Evolutionary conservation across 495 filamentous ascomycete genomes (phyloP).

Genomic region (Aspergillus indologenus): DNA sequence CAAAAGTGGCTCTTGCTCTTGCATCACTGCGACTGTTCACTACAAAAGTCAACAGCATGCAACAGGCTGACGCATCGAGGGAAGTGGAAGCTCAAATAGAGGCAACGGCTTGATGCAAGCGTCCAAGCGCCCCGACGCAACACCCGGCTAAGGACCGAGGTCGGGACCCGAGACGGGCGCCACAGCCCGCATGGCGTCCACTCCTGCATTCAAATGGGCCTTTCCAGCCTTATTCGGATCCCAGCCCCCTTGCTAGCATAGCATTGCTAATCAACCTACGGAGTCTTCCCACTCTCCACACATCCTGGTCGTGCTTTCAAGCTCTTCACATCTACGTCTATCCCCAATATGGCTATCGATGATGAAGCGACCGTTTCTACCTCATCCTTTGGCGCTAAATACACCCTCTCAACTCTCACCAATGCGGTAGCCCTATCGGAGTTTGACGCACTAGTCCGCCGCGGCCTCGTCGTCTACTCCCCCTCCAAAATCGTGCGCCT

Average conservation of each 20-base stretch:
- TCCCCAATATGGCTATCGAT: no score
- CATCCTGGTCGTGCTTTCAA: background rate
- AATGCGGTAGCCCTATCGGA: background rate
- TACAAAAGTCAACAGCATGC: background rate
- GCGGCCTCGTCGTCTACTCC: background rate
- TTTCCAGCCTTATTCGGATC: background rate
- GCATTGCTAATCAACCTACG: background rate
- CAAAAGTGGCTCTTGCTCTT: no score
- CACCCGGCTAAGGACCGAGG: background rate
- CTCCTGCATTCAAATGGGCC: no score
- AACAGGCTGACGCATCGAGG: background rate
- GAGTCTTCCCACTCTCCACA: background rate
- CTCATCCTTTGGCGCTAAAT: background rate
- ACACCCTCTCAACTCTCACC: background rate
- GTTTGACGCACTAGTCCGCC: background rate
- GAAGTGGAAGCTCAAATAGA: background rate
- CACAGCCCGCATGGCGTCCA: background rate
- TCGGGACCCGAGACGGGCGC: background rate
- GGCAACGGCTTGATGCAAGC: background rate
- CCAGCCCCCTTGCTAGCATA: background rate
- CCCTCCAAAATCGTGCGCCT: background rate
- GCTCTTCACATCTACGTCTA: no score
- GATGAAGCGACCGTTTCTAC: no score
- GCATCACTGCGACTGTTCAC: no score
- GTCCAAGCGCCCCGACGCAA: background rate